Evolutionary conservation across 2,329 filamentous ascomycete genomes (phyloP).

Genomic region (Trichoderma sp.): DNA sequence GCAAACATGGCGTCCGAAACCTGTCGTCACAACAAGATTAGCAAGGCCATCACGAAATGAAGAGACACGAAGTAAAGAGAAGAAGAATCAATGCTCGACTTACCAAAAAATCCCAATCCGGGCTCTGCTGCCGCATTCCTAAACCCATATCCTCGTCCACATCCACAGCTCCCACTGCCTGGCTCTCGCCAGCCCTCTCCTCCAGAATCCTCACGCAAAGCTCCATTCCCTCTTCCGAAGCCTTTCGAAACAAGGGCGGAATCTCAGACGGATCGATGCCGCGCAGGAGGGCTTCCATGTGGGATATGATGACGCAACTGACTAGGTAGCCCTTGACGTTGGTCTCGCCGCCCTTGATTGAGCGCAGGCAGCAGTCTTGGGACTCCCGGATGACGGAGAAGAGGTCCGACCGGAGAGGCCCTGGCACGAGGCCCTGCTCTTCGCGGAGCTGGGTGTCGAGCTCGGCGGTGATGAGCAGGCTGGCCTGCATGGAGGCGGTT

Average conservation of each 20-base stretch:
- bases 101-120: constrained; percentile 37
- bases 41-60: neutral
- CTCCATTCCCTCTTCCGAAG: constrained; percentile 44
- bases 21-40: neutral
- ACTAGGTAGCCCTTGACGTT: constrained; percentile 59
- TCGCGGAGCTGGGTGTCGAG: constrained; percentile 48
- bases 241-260: constrained; percentile 40
- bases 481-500: constrained; percentile 40
- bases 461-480: constrained; percentile 47
- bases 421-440: constrained; percentile 44
- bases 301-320: constrained; percentile 35
- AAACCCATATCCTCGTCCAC: neutral
- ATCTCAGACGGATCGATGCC: constrained; percentile 44
- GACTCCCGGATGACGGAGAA: constrained; percentile 48
- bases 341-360: constrained; percentile 55
- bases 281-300: constrained; percentile 48
- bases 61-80: too few species aligned
- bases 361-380: constrained; percentile 45
- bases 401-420: constrained; percentile 47
- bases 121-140: constrained; percentile 24
- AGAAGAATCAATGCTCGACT: neutral
- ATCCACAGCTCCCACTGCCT: constrained; percentile 14
- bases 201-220: constrained; percentile 43
- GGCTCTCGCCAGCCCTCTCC: constrained; percentile 33
- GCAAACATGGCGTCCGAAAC: constrained; percentile 13